Percentiles rank a stretch among this genome's conserved stretches.
phyloP scores from a whole-genome alignment of 352 stramenopile species.

The Phytophthora rubi region DNA sequence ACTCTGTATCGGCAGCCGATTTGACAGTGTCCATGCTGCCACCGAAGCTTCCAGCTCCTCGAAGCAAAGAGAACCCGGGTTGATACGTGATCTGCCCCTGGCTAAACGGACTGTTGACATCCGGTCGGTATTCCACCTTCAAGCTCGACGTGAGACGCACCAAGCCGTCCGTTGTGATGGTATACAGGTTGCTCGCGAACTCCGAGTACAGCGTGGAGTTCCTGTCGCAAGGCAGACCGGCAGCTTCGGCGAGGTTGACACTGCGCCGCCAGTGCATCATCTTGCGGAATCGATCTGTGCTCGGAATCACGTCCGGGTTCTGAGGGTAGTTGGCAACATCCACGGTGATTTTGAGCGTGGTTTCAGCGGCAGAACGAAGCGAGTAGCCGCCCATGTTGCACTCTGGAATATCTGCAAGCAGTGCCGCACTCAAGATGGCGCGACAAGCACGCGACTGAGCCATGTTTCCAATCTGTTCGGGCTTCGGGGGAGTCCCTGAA shows the following conservation, averaged over 20 bases:
- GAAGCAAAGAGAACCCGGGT: conserved; percentile 14
- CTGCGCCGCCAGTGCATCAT: conserved; percentile 65
- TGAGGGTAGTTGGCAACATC: conserved; percentile 33
- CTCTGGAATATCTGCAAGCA: conserved; percentile 46
- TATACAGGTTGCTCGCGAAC: conserved; percentile 48
- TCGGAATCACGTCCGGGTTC: conserved; percentile 30
- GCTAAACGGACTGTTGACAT: conserved; percentile 29
- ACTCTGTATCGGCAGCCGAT: conserved; percentile 1
- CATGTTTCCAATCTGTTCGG: conserved; percentile 47
- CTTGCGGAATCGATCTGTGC: conserved; percentile 51
- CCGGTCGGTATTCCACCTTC: conserved; percentile 50
- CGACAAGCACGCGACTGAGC: conserved; percentile 39
- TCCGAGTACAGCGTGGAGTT: conserved; percentile 55
- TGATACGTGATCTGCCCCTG: conserved; percentile 27
- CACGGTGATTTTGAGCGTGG: conserved; percentile 53
- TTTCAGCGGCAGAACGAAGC: conserved; percentile 46
- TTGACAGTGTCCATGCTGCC: background rate
- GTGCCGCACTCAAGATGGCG: conserved; percentile 45
- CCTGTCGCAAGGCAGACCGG: conserved; percentile 50
- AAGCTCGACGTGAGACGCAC: conserved; percentile 48
- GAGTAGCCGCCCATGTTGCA: conserved; percentile 44
- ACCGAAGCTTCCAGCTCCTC: conserved; percentile 4
- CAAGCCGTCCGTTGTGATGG: conserved; percentile 45
- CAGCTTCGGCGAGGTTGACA: conserved; percentile 49
- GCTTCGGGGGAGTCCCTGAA: conserved; percentile 38